Conservation (phyloP, 1,284 basidiomycete species). For the Macrocybe sp. region DNA sequence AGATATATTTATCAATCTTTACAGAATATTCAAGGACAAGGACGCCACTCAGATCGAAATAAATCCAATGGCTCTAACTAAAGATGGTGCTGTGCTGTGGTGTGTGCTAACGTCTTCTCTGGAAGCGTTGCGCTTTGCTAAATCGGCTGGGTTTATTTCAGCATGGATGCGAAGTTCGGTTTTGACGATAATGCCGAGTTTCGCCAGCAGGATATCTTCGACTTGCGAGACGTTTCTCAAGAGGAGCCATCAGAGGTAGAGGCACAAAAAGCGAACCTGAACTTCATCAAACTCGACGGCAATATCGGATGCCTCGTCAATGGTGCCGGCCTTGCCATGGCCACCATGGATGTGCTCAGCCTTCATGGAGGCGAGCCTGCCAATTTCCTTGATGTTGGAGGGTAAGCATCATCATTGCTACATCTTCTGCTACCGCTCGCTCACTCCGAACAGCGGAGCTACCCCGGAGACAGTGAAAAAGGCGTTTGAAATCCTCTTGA, state of each 20-base stretch:
- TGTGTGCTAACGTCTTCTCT: slow-evolving; percentile 29
- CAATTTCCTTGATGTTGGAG: slow-evolving; percentile 98
- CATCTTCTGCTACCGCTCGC: slow-evolving; percentile 1
- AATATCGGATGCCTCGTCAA: slow-evolving; percentile 98
- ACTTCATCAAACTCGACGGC: slow-evolving; percentile 99
- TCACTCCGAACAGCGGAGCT: slow-evolving; percentile 64
- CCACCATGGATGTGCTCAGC: slow-evolving; percentile 98
- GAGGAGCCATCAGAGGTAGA: slow-evolving; percentile 97
- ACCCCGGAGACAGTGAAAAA: slow-evolving; percentile 99
- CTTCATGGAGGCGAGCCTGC: slow-evolving; percentile 95
- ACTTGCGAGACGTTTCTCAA: slow-evolving; percentile 88
- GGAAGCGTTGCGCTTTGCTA: slow-evolving; percentile 7
- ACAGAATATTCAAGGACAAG: slow-evolving; percentile 98
- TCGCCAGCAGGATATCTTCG: slow-evolving; percentile 91
- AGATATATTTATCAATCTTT: slow-evolving; percentile 91
- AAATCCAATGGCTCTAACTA: slow-evolving; percentile 96
- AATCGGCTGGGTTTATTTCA: slow-evolving; percentile 22
- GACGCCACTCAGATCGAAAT: slow-evolving; percentile 99
- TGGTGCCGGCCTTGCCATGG: slow-evolving; percentile 99
- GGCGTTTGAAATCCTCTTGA: slow-evolving; percentile 93
- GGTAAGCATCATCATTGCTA: slow-evolving; percentile 40
- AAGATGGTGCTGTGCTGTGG: slow-evolving; percentile 93
- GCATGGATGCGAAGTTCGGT: slow-evolving; percentile 99
- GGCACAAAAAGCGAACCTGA: slow-evolving; percentile 91
- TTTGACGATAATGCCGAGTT: slow-evolving; percentile 99